Evolutionary conservation across 2,329 filamentous ascomycete species (phyloP).

Genomic region (Stemphylium beticola): DNA sequence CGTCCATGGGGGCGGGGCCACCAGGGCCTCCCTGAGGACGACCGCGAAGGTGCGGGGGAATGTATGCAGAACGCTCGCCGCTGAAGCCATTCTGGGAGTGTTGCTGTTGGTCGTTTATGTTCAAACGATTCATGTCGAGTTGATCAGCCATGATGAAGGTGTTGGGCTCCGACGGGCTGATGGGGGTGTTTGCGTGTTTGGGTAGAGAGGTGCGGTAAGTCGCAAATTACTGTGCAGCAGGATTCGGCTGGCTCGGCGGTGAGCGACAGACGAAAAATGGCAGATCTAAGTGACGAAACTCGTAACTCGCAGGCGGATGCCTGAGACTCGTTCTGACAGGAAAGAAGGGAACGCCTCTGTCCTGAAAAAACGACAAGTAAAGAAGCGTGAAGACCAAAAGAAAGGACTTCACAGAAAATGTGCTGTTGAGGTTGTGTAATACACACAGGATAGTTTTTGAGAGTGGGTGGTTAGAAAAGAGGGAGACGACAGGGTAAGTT

Average conservation of each 20-base stretch:
- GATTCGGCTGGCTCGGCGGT: conserved; percentile 38
- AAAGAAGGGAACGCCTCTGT: conserved; percentile 48
- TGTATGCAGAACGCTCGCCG: conserved; percentile 73
- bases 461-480: conserved; percentile 36
- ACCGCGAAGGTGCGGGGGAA: conserved; percentile 80
- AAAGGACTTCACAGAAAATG: conserved; percentile 48
- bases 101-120: conserved; percentile 70
- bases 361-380: conserved; percentile 48
- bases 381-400: conserved; percentile 51
- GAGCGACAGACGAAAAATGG: conserved; percentile 40
- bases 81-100: conserved; percentile 57
- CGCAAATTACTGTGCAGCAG: conserved; percentile 29
- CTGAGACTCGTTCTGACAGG: conserved; percentile 49
- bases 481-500: conserved; percentile 23
- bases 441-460: conserved; percentile 42
- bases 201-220: conserved; percentile 11
- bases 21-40: conserved; percentile 41
- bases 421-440: conserved; percentile 35
- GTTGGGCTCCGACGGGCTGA: conserved; percentile 13
- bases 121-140: conserved; percentile 80
- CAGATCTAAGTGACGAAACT: conserved; percentile 39
- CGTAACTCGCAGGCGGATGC: conserved; percentile 47
- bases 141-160: conserved; percentile 57
- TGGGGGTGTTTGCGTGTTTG: conserved; percentile 5
- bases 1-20: conserved; percentile 50